Evolutionary conservation across 2,329 filamentous ascomycete species (phyloP), one percentile per base, ranked within the genome.

Genomic region (Beauveria sp.): DNA sequence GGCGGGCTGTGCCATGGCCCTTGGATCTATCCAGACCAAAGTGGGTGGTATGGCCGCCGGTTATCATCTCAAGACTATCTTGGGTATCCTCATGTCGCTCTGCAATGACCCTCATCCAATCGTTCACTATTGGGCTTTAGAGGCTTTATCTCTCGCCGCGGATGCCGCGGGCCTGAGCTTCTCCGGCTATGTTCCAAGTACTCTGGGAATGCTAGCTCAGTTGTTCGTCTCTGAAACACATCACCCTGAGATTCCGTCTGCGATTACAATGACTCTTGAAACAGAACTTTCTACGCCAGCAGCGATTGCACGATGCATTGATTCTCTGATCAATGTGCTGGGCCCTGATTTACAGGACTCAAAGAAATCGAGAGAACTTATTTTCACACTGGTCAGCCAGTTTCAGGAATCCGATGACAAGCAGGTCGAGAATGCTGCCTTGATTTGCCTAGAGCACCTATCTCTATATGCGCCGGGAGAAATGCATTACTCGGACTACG

Each of bases 41-140:
- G 90, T 99, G 40, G 96, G 94, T 61, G 93, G 94, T 61, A 97
- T 99, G 92, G 94, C 94, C 58, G 94, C 94, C 59, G 92, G 92
- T 3, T 92, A 94, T 68, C 94, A 99, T 71, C 81, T 99, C 55
- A 97, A 97, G 77, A 97, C 92, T 1, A 97, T 99, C 55, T 83
- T 97, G n/a, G 90, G 93, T 20, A 96, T 99, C 44, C 78, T 99
- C n/a, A 96, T 97, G 89, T 97, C 94, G 8, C 81, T 99, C 10
- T 93, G 92, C 72, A 96, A 92, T 67, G 94, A 99, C 70, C 91
- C 93, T 22, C 94, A 99, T 71, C 92, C 94, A 0, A 87, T 90
- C 0, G 94, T 99, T 9, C 94, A 99, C 73, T 96, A 93, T 71
- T 97, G 92, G 92, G 93, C 96, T 3, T 79, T 99, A 50, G 92